Evolutionary conservation across 2,329 filamentous ascomycete genomes (phyloP), one percentile per base, ranked within the genome.

Genomic region (Colletotrichum tofieldiae): DNA sequence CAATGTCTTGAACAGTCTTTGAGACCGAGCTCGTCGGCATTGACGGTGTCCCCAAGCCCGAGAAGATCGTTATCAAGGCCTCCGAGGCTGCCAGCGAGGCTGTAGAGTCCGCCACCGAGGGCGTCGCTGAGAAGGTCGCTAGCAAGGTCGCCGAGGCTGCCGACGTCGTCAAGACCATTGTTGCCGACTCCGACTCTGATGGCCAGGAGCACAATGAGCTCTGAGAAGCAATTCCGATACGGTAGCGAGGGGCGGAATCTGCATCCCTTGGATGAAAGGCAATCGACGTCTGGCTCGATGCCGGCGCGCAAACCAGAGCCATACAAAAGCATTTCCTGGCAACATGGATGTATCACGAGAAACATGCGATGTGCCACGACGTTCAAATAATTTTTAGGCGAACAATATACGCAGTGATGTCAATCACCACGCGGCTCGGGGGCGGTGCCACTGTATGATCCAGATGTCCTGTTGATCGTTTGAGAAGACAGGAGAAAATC

Each of bases 1-100:
- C 5, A 9, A 18, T 11, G 20, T 16, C 61, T 47, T 47, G 59
- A 29, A 37, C 77, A 93, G 91, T 98, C 65, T 98, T 98, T 80
- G 94, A 97, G 86, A 98, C 95, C 56, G 94, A 98, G 84, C 86
- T 98, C 76, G 86, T 98, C 78, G 92, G 89, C 67, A 98, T 98
- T 79, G 86, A 91, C 20, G 95, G 95, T 39, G 93, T 96, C 37
- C 80, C 83, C 66, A 84, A 85, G 75, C 85, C 86, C 67, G 85
- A 87, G 74, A 80, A 81, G 20, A 86, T 87, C 73, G 77, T 84
- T 29, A 80, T 79, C 73, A 86, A 86, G 81, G 76, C 78, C 14
- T 71, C 78, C 47, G 76, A 79, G 62, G 75, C 78, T 35, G 74
- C 78, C 49, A 79, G 78, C 37, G 77, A 81, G 59, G 77, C 77